Evolutionary conservation across 83 land plant species (phyloP), one percentile per base, ranked within the genome.

Genomic region (Diphasiastrum complanatum): DNA sequence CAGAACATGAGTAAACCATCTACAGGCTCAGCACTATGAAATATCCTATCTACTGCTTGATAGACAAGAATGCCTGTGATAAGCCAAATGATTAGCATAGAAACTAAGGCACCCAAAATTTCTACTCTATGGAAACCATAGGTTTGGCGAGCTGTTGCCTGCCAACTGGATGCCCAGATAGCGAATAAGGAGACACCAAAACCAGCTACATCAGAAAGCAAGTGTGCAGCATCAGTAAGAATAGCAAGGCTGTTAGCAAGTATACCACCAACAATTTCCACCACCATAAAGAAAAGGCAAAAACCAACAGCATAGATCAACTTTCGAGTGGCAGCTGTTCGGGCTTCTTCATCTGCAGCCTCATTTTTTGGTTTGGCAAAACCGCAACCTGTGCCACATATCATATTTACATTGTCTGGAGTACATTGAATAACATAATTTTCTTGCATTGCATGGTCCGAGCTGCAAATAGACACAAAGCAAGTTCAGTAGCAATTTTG

Each of bases 131-230:
- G 83, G 51, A 81, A 92, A 0, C 98, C 98, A 74, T 85, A 92
- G 5, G 88, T 82, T 54, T 85, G 95, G 5, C 80, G 75, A 31
- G 95, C 88, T 30, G 79, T 88, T 33, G 95, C 96, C 70, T 92
- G 95, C 98, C 98, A 92, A 11, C 98, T 80, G 19, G 88, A 63
- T 1, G 96, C 96, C 91, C 95, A 92, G 10, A 92, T 62, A 0
- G 98, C 83, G 54, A 92, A 92, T 30, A 92, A 62, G 1, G 98
- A 92, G 5, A 92, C 81, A 4, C 86, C 95, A 66, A 92, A 92
- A 2, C 87, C 85, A 14, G 96, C 88, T 58, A 92, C 95, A 73
- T 92, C 98, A 8, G 98, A 81, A 5, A 88, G 71, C 45, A 92
- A 69, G 66, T 92, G 98, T 22, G 91, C 98, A 19, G 95, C 98